Evolutionary conservation across 768 basidiomycete species (phyloP).

Genomic region (Amanita rubescens): DNA sequence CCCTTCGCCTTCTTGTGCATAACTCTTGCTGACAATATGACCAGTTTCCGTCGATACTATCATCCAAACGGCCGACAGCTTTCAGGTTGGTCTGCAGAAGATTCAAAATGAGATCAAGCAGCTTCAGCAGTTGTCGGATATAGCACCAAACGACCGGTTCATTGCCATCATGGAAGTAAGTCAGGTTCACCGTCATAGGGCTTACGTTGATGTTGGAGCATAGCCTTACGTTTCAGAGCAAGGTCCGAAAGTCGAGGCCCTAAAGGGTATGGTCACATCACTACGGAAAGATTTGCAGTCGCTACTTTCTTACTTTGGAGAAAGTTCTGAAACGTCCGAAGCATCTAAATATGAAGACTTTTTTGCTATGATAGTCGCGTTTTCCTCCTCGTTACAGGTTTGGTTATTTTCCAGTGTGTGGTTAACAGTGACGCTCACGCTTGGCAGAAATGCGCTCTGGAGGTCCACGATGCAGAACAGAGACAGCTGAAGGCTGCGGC

Average conservation of each 20-base stretch:
- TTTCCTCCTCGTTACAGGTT: constrained; percentile 68
- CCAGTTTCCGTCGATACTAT: constrained; percentile 71
- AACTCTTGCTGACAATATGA: neutral
- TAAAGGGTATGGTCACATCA: constrained; percentile 50
- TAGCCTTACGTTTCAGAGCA: constrained; percentile 48
- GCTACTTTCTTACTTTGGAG: constrained; percentile 70
- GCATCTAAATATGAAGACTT: constrained; percentile 76
- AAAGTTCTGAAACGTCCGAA: constrained; percentile 56
- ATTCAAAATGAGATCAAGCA: constrained; percentile 49
- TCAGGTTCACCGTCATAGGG: neutral
- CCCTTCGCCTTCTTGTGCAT: constrained; percentile 3
- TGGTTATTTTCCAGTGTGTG: constrained; percentile 4
- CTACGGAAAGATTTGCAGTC: constrained; percentile 56
- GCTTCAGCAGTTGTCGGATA: constrained; percentile 24
- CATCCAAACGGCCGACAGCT: constrained; percentile 47
- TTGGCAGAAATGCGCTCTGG: constrained; percentile 60
- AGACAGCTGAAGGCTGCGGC: constrained; percentile 21
- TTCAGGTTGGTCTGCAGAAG: constrained; percentile 49
- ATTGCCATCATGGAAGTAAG: constrained; percentile 61
- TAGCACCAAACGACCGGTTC: constrained; percentile 51
- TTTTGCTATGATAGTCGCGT: constrained; percentile 67
- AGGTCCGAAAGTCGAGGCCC: constrained; percentile 47
- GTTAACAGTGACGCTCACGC: neutral
- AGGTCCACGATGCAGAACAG: constrained; percentile 47
- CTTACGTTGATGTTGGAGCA: neutral